Evolutionary conservation across 73 alveolate genomes (phyloP).

Genomic region (Symbiodinium natans): DNA sequence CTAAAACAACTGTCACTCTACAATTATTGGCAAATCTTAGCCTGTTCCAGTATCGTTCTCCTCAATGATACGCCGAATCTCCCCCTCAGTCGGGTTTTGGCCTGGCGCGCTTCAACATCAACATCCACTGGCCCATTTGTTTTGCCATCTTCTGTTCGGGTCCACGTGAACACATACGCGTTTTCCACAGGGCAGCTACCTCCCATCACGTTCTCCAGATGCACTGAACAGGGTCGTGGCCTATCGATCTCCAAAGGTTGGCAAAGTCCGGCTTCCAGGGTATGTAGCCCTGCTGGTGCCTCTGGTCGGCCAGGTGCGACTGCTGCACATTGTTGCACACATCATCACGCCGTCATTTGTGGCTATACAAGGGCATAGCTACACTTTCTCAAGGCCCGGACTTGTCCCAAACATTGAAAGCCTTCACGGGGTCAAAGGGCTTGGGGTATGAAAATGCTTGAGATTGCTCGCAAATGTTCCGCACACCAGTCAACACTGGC

Average conservation of each 20-base stretch:
- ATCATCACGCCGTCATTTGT: neutral
- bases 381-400: neutral
- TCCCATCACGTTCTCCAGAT: too few relatives aligned
- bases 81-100: conserved; percentile 86
- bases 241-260: conserved; percentile 68
- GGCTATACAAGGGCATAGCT: neutral
- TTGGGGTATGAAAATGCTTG: too few relatives aligned
- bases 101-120: too few relatives aligned
- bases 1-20: too few relatives aligned
- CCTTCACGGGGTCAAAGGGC: neutral
- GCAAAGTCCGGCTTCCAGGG: conserved; percentile 86
- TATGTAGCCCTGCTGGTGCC: conserved; percentile 72
- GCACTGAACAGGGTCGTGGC: neutral
- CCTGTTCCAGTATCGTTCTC: conserved; percentile 91
- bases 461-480: too few relatives aligned
- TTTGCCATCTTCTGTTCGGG: too few relatives aligned
- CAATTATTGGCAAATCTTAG: neutral
- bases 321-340: neutral
- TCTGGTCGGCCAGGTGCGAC: neutral
- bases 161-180: too few relatives aligned
- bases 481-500: too few relatives aligned
- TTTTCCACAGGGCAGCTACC: too few relatives aligned
- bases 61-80: conserved; percentile 66
- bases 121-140: too few relatives aligned
- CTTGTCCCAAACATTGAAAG: conserved; percentile 11